Conservation (phyloP, 2,329 filamentous ascomycete species). For the Corinectria fuckeliana region DNA sequence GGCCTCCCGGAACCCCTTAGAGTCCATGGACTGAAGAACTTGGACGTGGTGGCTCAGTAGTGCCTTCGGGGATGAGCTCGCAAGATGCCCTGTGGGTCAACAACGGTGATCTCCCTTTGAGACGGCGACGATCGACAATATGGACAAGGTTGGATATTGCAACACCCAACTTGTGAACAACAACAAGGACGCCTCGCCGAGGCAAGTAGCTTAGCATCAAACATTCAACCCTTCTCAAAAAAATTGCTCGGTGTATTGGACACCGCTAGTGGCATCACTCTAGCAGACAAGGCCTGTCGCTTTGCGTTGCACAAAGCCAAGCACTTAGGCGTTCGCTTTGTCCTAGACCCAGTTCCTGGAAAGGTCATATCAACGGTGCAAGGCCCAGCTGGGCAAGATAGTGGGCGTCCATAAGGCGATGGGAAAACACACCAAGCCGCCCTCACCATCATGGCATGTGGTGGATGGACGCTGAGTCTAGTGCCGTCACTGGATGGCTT, state of each 20-base stretch:
- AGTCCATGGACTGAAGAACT: no score
- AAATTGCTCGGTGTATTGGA: not conserved
- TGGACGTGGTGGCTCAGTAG: no score
- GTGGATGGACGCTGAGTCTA: conserved; percentile 28
- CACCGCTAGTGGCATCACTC: not conserved
- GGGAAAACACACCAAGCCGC: not conserved
- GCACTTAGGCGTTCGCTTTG: not conserved
- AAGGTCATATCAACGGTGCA: not conserved
- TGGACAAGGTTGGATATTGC: not conserved
- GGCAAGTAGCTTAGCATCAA: not conserved
- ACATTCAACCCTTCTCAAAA: not conserved
- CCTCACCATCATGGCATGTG: conserved; percentile 2
- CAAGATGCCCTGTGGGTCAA: no score
- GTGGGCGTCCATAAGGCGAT: not conserved
- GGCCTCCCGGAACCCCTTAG: not conserved
- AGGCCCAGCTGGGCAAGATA: not conserved
- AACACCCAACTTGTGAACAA: not conserved
- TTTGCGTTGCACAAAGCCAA: conserved; percentile 12
- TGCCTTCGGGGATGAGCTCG: no score
- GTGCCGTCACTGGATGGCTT: conserved; percentile 28
- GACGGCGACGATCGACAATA: conserved; percentile 37
- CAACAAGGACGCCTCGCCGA: not conserved
- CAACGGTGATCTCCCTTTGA: no score
- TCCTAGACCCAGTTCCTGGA: not conserved
- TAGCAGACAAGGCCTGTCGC: conserved; percentile 2